Base-by-base conservation (phyloP, 768 basidiomycete genomes). In the Suillus weaverae region DNA sequence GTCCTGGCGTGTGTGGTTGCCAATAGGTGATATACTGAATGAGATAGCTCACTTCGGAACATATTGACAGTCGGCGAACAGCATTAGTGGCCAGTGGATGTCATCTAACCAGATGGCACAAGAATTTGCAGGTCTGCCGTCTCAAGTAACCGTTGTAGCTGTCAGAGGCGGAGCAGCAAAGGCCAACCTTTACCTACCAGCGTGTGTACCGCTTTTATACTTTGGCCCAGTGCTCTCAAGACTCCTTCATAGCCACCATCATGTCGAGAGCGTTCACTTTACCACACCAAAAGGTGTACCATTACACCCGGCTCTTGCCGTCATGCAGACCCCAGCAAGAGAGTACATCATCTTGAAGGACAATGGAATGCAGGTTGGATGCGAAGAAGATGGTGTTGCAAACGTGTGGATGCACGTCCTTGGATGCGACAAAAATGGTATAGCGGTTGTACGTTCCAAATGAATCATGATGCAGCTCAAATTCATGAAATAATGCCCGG, bases 261-360 rank as follows among this genome's bases (percentile, higher is more conserved):
- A 89, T 69, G 81, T 93, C 18, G 91, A 94, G 72, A 90, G 90
- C 70, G 75, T 91, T 5, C 89, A 92, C 73, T 87, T 92, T 69
- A 80, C 80, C 5, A 77, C 83, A 0, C 61, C 79, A 0, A 69
- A 75, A 9, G 78, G 82, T 10, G 68, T 70, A 22, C 71, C 78
- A 3, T 75, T 94, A 20, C 91, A 92, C 70, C 73, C 76, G 1
- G 88, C 88, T 2, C 69, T 93, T 6, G 91, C 91, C 1, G 78
- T 84, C 20, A 83, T 92, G 10, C 91, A 91, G 72, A 93, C 91
- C 0, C 86, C 86, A 2, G 79, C 77, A 39, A 75, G 91, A 64
- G 89, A 88, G 71, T 90, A 91, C 70, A 88, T 81, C 68, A 81
- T 93, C 39, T 73, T 94, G 66, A 84, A 81, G 62, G 89, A 92